phyloP scores from a whole-genome alignment of 257 asterid species.

The Lycium barbarum region DNA sequence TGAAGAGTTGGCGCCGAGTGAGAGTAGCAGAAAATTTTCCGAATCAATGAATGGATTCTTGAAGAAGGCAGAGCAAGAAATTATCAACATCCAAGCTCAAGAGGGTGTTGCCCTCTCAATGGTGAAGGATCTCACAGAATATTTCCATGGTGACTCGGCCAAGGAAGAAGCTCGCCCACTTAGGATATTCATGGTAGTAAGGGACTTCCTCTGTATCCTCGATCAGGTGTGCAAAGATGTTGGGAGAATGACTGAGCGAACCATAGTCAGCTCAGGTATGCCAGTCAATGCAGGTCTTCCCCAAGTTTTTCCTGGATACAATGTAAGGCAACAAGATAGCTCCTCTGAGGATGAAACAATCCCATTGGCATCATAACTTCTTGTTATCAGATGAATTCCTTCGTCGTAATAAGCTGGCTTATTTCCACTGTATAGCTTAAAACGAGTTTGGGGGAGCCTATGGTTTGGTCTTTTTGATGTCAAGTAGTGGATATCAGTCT shows the following conservation, averaged over 20 bases:
- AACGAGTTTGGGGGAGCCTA: background rate
- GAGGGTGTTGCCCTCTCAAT: constrained; percentile 70
- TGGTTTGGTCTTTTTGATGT: constrained; percentile 7
- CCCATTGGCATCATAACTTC: background rate
- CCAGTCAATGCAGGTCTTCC: constrained; percentile 42
- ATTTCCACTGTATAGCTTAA: constrained; percentile 8
- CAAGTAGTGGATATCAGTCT: background rate
- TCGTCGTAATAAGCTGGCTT: background rate
- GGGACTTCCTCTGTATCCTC: constrained; percentile 67
- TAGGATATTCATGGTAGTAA: constrained; percentile 70
- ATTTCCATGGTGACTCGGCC: constrained; percentile 76
- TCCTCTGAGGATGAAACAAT: constrained; percentile 15
- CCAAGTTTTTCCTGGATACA: background rate
- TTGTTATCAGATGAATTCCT: background rate
- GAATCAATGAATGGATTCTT: constrained; percentile 59
- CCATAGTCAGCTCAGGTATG: constrained; percentile 29
- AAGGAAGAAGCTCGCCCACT: constrained; percentile 81
- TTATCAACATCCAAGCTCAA: constrained; percentile 56
- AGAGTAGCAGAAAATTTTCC: constrained; percentile 42
- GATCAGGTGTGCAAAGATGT: constrained; percentile 79
- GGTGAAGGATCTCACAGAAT: constrained; percentile 78
- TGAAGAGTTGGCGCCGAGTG: constrained; percentile 42
- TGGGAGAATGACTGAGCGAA: constrained; percentile 68
- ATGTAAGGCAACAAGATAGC: background rate
- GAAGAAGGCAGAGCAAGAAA: constrained; percentile 60